phyloP scores from a whole-genome alignment of 75 land plant genomes.

The Pinus tabuliformis region DNA sequence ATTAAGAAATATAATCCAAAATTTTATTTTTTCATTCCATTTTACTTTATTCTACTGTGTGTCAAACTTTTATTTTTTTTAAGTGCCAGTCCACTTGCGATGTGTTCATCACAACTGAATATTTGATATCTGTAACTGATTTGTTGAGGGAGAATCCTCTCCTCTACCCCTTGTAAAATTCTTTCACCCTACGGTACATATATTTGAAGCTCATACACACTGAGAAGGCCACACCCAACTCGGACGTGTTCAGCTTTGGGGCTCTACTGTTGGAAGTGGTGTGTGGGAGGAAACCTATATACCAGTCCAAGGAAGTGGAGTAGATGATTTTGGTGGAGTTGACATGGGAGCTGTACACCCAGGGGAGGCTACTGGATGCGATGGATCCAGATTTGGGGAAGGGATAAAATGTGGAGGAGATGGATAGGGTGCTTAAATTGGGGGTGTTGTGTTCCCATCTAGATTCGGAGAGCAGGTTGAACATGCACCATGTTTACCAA shows the following conservation, averaged over 20 bases:
- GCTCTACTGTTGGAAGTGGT: conserved; percentile 19
- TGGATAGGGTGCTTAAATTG: conserved; percentile 21
- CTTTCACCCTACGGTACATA: too few relatives aligned
- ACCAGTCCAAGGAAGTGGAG: background rate
- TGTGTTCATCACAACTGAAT: too few relatives aligned
- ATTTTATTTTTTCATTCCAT: too few relatives aligned
- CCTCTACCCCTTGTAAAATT: too few relatives aligned
- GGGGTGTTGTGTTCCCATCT: conserved; percentile 31
- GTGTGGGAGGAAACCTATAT: conserved; percentile 21
- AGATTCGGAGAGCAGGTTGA: conserved; percentile 11
- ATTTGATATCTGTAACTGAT: too few relatives aligned
- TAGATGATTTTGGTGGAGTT: conserved; percentile 10
- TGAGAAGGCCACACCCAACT: conserved; percentile 22
- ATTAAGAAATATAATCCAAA: too few relatives aligned
- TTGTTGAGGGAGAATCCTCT: too few relatives aligned
- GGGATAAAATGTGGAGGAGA: conserved; percentile 22
- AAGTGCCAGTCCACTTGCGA: too few relatives aligned
- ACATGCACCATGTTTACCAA: conserved; percentile 22
- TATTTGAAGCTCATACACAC: conserved; percentile 6
- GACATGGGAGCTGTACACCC: conserved; percentile 15
- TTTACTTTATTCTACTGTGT: too few relatives aligned
- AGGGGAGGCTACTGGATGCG: conserved; percentile 2
- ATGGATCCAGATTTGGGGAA: conserved; percentile 19
- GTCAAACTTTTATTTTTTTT: too few relatives aligned
- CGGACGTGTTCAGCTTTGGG: conserved; percentile 31